phyloP scores from a whole-genome alignment of 2,329 filamentous ascomycete genomes.

The Colletotrichum orbiculare region DNA sequence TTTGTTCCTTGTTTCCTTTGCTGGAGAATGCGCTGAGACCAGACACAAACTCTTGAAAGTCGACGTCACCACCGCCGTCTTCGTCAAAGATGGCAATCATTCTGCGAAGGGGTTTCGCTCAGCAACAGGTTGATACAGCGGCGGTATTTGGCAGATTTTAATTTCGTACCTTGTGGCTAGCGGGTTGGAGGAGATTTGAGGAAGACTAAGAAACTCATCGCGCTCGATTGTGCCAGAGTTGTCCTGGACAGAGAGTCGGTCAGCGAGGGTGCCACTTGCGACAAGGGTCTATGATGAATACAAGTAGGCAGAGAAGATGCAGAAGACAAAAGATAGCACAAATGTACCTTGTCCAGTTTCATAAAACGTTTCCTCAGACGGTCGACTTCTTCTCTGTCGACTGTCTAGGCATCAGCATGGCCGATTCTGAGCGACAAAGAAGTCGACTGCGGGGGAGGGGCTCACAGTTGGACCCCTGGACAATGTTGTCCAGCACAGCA shows the following conservation, averaged over 20 bases:
- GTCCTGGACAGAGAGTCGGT: conserved; percentile 68
- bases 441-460: conserved; percentile 37
- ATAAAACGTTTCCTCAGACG: conserved; percentile 96
- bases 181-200: conserved; percentile 97
- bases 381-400: conserved; percentile 97
- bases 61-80: conserved; percentile 96
- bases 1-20: conserved; percentile 99
- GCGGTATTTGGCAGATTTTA: not conserved
- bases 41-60: conserved; percentile 98
- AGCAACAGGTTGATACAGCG: not conserved
- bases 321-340: not conserved
- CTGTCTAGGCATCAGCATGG: conserved; percentile 57
- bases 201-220: conserved; percentile 96
- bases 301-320: not conserved
- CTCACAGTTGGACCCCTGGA: conserved; percentile 94
- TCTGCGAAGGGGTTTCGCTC: conserved; percentile 56
- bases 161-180: conserved; percentile 83
- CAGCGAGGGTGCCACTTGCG: conserved; percentile 16
- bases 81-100: conserved; percentile 99
- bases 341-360: conserved; percentile 94
- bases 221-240: conserved; percentile 98
- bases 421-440: conserved; percentile 30
- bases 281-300: not conserved
- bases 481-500: conserved; percentile 91
- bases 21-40: conserved; percentile 95